Evolutionary conservation across 768 basidiomycete species (phyloP), one percentile per base, ranked within the genome.

Genomic region (Mrakia gelida): DNA sequence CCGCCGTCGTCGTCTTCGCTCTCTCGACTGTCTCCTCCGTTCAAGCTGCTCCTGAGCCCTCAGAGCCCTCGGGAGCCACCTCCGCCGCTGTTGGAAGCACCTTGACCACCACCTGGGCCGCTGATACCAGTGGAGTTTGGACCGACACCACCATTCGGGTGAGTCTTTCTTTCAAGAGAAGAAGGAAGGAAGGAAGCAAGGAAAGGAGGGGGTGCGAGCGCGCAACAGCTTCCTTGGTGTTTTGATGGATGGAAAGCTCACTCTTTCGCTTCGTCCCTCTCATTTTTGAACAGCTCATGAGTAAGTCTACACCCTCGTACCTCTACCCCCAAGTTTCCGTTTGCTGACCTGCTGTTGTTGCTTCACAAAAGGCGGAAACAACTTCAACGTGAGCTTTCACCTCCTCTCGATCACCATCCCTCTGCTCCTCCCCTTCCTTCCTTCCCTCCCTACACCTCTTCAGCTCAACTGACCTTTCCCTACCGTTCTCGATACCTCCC

Each of bases 121-220:
- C 41, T 1, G 78, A 79, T 49, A 65, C 38, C 38, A 67, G 41
- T 23, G 78, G 78, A 32, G 61, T 16, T 41, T 79, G 78, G 78
- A 79, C 74, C 34, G 75, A 79, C 43, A 79, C 75, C 43, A 71
- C 74, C 41, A 79, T 79, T 68, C 68, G 68, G 41, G 78, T 75
- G 38, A n/a, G 78, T 79, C 18, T 34, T 23, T 79, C 18, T 34
- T 23, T 28, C 34, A 26, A 15, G 38, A 15, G 43, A 38, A 67
- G 30, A 21, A 32, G 10, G n/a, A 21, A 30, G 34, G 18, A 30
- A 21, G n/a, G 32, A 8, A 30, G 34, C n/a, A 41, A n/a, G 43
- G 21, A 21, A 26, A 18, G 13, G 41, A 11, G 18, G 68, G n/a
- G 15, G 68, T 9, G 11, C 34, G 18, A n/a, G 38, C 68, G 34